Conservation (phyloP, 805 yeast species). For the Maudiozyma serrabonitensis region DNA sequence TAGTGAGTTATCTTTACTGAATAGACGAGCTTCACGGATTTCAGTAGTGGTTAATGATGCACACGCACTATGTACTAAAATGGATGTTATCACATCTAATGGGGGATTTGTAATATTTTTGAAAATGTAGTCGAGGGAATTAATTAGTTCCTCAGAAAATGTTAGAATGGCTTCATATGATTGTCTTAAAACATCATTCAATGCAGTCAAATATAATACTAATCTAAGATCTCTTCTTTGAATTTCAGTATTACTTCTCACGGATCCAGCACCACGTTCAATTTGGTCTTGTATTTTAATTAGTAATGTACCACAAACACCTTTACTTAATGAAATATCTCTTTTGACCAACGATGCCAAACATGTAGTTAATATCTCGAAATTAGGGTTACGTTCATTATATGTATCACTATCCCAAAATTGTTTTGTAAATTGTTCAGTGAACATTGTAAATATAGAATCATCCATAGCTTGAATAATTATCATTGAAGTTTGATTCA, state of each 20-base stretch:
- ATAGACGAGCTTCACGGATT: conserved; percentile 46
- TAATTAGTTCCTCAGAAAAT: conserved; percentile 37
- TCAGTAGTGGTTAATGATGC: conserved; percentile 55
- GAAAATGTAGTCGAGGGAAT: conserved; percentile 25
- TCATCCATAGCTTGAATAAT: conserved; percentile 53
- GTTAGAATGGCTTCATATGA: conserved; percentile 44
- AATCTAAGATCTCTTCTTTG: conserved; percentile 68
- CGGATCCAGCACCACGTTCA: conserved; percentile 68
- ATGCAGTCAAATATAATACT: conserved; percentile 57
- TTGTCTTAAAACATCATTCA: conserved; percentile 63
- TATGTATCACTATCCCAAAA: conserved; percentile 45
- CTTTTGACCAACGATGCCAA: conserved; percentile 64
- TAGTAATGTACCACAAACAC: conserved; percentile 21
- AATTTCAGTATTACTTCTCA: conserved; percentile 57
- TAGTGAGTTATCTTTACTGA: conserved; percentile 35
- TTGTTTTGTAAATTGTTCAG: conserved; percentile 30
- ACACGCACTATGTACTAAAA: conserved; percentile 57
- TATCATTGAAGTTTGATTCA: conserved; percentile 39
- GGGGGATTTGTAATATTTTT: conserved; percentile 39
- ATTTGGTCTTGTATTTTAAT: conserved; percentile 56
- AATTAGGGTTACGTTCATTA: conserved; percentile 46
- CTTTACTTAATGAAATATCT: conserved; percentile 27
- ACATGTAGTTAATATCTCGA: conserved; percentile 60
- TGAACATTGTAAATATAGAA: conserved; percentile 38
- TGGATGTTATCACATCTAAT: conserved; percentile 49